Base-by-base conservation (phyloP, 2,329 filamentous ascomycete species). In the Venturia aucupariae region DNA sequence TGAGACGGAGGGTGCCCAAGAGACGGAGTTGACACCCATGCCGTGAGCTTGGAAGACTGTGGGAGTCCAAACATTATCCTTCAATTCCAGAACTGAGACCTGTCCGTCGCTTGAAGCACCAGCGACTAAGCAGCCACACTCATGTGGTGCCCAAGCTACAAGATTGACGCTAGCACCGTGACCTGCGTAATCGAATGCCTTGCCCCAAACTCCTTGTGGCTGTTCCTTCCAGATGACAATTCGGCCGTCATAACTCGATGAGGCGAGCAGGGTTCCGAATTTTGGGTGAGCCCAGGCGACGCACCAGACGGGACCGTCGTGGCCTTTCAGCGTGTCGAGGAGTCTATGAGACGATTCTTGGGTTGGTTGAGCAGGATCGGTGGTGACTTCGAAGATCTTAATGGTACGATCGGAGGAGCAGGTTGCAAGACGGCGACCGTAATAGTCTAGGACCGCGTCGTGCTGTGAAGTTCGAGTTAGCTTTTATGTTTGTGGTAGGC, bases 191-290 rank as follows among this genome's bases (percentile, higher is more conserved):
- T 96, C 91, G 80, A 94, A 96, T 76, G 97, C 91, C 74, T 89
- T 89, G 59, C 22, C 24, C 79, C 79, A 82, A 66, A 74, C 71
- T 66, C 70, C 68, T 67, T 70, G 71, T 51, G 71, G 70, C 76
- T 92, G 88, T 78, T 99, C 94, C 76, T 92, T 91, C 92, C 93
- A 99, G 82, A 99, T 96, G 76, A 97, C 87, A 69, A 99, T 93
- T 78, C 96, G 96, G 77, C 93, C 94, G 77, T 99, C 94, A 80
- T 97, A 99, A 69, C 90, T 91, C 62, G 92, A 90, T 67, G 91
- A 96, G 64, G 94, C 94, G 67, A 99, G 88, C 74, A 99, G 97
- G 76, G 93, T 97, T 80, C 94, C 94, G 77, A 95, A 97, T 76
- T 99, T 97, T 68, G 94, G 94, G 74, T 99, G 94, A 60, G 93